Conservation (phyloP, 306 rosid genomes). For the Sicyos edulis region DNA sequence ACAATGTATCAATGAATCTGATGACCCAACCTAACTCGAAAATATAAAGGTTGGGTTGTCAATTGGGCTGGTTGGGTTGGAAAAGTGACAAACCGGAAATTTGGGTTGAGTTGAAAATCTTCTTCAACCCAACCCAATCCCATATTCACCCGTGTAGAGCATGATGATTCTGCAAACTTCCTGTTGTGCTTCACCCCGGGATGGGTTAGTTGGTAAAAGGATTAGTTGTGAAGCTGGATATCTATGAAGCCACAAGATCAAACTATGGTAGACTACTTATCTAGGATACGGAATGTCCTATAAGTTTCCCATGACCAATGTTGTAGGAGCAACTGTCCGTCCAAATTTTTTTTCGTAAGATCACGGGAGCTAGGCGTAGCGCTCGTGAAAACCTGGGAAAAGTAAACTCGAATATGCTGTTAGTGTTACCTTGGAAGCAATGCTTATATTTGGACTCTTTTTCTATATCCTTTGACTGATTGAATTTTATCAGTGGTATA, state of each 20-base stretch:
- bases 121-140: too few species aligned
- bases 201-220: neutral
- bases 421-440: neutral
- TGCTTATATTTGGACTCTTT: conserved; percentile 2
- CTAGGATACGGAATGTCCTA: neutral
- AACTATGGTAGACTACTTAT: neutral
- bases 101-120: too few species aligned
- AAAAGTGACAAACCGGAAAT: too few species aligned
- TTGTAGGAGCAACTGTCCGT: too few species aligned
- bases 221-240: neutral
- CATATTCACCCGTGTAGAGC: too few species aligned
- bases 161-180: neutral
- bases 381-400: neutral
- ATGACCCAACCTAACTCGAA: too few species aligned
- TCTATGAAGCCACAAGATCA: neutral
- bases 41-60: too few species aligned
- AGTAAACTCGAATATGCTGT: neutral
- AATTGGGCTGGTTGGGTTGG: too few species aligned
- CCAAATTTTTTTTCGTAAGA: neutral
- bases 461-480: neutral
- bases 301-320: neutral
- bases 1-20: too few species aligned
- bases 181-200: neutral
- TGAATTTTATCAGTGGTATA: too few species aligned
- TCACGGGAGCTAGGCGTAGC: neutral